Percentiles rank a stretch among this genome's conserved stretches.
Evolutionary conservation across 2,329 filamentous ascomycete genomes (phyloP).

Genomic region (Cytospora schulzeri): DNA sequence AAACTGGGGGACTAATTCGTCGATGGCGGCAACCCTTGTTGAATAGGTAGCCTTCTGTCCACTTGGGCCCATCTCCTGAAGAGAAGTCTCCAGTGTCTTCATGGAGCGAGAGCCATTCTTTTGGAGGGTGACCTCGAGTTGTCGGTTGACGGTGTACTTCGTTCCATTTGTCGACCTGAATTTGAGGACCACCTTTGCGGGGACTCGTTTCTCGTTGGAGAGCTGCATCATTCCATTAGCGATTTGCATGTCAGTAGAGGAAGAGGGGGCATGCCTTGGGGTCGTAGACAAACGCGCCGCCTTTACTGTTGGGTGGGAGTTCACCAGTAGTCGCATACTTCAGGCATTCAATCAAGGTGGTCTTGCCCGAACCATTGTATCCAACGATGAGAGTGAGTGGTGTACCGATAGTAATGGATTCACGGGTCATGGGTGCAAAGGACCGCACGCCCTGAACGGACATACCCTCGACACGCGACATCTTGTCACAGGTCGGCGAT

Average conservation of each 20-base stretch:
- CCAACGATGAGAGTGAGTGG: constrained; percentile 96
- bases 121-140: constrained; percentile 82
- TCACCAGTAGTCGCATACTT: constrained; percentile 97
- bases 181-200: constrained; percentile 87
- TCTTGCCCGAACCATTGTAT: constrained; percentile 97
- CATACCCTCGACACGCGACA: constrained; percentile 87
- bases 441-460: constrained; percentile 83
- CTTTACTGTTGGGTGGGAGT: constrained; percentile 86
- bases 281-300: constrained; percentile 94
- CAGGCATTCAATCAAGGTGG: constrained; percentile 97
- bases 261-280: constrained; percentile 64
- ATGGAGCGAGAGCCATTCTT: constrained; percentile 69
- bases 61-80: constrained; percentile 72
- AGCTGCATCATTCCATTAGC: constrained; percentile 51
- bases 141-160: constrained; percentile 81
- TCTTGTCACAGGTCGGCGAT: constrained; percentile 32
- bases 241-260: neutral
- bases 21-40: constrained; percentile 77
- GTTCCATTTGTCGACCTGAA: constrained; percentile 79
- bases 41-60: constrained; percentile 74
- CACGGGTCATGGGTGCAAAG: constrained; percentile 73
- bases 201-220: constrained; percentile 81
- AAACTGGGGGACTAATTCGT: constrained; percentile 80
- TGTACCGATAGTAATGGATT: constrained; percentile 80
- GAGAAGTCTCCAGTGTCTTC: constrained; percentile 85